Evolutionary conservation across 441 rosid species (phyloP).

Genomic region (Gossypium schwendimanii): DNA sequence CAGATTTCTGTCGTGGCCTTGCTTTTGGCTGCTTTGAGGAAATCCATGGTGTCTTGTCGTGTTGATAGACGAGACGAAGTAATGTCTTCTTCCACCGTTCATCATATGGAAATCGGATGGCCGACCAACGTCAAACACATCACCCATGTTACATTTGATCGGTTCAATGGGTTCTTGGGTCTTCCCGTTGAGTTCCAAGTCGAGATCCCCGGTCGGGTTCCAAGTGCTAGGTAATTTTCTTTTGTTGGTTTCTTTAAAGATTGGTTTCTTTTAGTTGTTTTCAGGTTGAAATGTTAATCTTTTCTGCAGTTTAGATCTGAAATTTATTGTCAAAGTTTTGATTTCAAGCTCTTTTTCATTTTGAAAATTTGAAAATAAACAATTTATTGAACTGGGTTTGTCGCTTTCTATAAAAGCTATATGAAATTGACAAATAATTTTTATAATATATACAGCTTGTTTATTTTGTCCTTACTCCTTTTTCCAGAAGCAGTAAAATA

Average conservation of each 20-base stretch:
- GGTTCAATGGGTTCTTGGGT: conserved; percentile 86
- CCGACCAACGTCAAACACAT: conserved; percentile 87
- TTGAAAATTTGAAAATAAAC: not conserved
- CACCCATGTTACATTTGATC: conserved; percentile 87
- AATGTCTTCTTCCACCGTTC: conserved; percentile 37
- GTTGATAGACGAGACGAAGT: conserved; percentile 47
- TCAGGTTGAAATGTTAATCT: not conserved
- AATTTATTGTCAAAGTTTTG: not conserved
- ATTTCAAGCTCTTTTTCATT: not conserved
- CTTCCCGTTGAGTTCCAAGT: conserved; percentile 91
- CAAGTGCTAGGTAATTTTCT: conserved; percentile 72
- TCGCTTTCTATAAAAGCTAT: not conserved
- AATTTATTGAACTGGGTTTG: not conserved
- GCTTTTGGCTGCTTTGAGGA: conserved; percentile 64
- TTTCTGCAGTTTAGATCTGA: conserved; percentile 23
- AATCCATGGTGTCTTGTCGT: conserved; percentile 79
- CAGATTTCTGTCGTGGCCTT: conserved; percentile 62
- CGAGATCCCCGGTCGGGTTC: conserved; percentile 86
- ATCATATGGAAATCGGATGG: conserved; percentile 88
- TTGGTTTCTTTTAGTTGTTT: not conserved
- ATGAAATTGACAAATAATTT: not conserved
- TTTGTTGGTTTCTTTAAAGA: not conserved
- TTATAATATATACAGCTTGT: not conserved
- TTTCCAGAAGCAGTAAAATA: not conserved
- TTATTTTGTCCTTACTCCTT: not conserved